A percentile compares a stretch with the other conserved stretches of the same genome.
Evolutionary conservation across 257 asterid species (phyloP).

Genomic region (Pogostemon cablin): DNA sequence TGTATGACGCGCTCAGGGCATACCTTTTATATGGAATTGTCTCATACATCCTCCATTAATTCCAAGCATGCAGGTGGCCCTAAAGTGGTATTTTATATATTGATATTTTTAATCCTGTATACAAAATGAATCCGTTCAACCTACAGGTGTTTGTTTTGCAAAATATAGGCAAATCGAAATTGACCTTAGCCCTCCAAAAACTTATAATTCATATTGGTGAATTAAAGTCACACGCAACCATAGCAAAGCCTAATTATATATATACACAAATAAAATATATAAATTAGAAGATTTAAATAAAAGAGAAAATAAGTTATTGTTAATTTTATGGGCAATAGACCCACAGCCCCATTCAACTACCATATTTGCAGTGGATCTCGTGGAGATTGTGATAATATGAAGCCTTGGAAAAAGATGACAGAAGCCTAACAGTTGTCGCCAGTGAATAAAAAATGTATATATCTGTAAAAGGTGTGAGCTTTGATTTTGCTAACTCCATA

Average conservation of each 20-base stretch:
- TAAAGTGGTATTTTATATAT: too few relatives aligned
- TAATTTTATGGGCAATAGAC: neutral
- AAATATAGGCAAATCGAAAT: too few relatives aligned
- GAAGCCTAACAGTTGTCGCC: slow-evolving; percentile 77
- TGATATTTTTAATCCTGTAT: too few relatives aligned
- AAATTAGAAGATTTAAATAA: neutral
- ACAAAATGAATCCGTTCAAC: too few relatives aligned
- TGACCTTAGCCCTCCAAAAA: too few relatives aligned
- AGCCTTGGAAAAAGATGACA: slow-evolving; percentile 53
- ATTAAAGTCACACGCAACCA: too few relatives aligned
- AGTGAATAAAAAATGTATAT: slow-evolving; percentile 27
- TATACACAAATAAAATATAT: neutral
- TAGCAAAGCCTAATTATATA: neutral
- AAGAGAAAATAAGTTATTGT: neutral
- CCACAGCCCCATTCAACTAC: slow-evolving; percentile 57
- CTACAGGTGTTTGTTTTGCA: too few relatives aligned
- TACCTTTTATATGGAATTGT: too few relatives aligned
- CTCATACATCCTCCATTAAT: too few relatives aligned
- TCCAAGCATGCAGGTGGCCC: too few relatives aligned
- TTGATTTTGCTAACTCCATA: slow-evolving; percentile 30
- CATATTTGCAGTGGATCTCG: slow-evolving; percentile 64
- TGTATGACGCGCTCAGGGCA: too few relatives aligned
- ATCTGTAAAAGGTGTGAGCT: slow-evolving; percentile 17
- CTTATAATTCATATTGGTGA: too few relatives aligned
- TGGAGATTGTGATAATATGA: slow-evolving; percentile 53